Evolutionary conservation across 257 asterid species (phyloP).

Genomic region (Nyctanthes arbortristis): DNA sequence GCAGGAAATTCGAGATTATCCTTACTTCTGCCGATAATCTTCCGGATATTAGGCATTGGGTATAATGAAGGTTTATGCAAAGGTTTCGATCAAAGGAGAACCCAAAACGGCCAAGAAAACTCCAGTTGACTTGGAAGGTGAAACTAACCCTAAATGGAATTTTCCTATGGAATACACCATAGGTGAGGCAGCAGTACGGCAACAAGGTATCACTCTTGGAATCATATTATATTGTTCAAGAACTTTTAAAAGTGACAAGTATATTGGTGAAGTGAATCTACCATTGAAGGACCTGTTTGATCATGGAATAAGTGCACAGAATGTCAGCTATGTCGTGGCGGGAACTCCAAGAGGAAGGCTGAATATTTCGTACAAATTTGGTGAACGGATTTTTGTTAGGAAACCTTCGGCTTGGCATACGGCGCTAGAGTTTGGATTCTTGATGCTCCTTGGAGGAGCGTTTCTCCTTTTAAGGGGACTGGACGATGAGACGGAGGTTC

Average conservation of each 20-base stretch:
- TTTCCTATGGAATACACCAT: neutral
- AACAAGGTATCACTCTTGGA: neutral
- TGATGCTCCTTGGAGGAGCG: neutral
- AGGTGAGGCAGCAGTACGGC: neutral
- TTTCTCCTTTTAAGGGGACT: neutral
- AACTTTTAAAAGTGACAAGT: neutral
- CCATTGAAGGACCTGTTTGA: slow-evolving; percentile 4
- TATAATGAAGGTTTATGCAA: slow-evolving; percentile 5
- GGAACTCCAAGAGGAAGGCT: neutral
- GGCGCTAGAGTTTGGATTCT: neutral
- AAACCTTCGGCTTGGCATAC: neutral
- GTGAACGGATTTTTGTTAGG: neutral
- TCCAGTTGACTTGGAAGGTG: neutral
- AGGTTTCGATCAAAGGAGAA: slow-evolving; percentile 4
- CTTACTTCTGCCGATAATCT: slow-evolving; percentile 9
- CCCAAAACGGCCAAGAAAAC: slow-evolving; percentile 2
- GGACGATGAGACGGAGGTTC: neutral
- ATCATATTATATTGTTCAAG: neutral
- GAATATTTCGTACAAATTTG: slow-evolving; percentile 11
- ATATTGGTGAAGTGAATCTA: slow-evolving; percentile 1
- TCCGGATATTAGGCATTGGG: neutral
- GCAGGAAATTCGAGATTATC: slow-evolving; percentile 23
- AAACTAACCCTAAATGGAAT: slow-evolving; percentile 4
- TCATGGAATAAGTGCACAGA: neutral
- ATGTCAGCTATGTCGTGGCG: neutral